Conservation (phyloP, 1,284 basidiomycete species). For the Irpex lacteus region DNA sequence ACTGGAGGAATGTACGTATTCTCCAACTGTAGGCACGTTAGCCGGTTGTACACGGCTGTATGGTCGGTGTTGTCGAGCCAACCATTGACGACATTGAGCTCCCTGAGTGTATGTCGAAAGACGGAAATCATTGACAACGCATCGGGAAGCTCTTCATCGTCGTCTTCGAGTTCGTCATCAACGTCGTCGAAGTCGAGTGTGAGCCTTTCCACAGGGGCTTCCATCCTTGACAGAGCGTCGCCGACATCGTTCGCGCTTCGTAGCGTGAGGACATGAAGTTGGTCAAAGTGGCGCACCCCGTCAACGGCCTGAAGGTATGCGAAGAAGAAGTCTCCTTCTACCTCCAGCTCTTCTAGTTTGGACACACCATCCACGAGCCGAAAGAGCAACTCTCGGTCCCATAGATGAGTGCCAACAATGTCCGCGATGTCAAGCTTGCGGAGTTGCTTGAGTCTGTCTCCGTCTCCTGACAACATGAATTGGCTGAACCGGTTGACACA, state of each 20-base stretch:
- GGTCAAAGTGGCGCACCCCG: not conserved
- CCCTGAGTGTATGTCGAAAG: not conserved
- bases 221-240: not conserved
- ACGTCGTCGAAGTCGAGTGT: constrained; percentile 1
- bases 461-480: not conserved
- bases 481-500: not conserved
- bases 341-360: not conserved
- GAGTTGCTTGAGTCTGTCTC: not conserved
- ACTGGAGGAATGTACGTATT: not conserved
- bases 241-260: not conserved
- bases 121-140: not conserved
- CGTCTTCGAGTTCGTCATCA: not conserved
- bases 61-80: not conserved
- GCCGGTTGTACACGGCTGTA: not conserved
- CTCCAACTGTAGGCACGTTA: not conserved
- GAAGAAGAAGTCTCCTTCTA: not conserved
- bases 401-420: not conserved
- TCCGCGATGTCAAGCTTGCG: not conserved
- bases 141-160: not conserved
- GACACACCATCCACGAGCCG: not conserved
- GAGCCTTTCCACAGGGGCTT: not conserved
- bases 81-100: not conserved
- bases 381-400: not conserved
- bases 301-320: not conserved
- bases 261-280: not conserved